phyloP scores from a whole-genome alignment of 2,329 filamentous ascomycete genomes.

The Beauveria sp. region DNA sequence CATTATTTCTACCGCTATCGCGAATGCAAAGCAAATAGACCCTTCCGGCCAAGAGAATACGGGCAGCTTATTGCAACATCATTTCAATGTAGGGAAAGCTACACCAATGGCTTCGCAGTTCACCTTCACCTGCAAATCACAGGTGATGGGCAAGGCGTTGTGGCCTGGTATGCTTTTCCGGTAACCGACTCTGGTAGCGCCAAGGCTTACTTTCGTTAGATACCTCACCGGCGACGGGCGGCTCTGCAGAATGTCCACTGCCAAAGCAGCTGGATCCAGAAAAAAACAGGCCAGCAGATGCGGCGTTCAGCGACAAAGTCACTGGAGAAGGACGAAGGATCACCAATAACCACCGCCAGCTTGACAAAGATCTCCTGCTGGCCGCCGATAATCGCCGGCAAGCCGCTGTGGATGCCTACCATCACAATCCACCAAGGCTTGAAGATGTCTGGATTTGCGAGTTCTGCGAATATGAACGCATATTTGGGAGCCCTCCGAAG shows the following conservation, averaged over 20 bases:
- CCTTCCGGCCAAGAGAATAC: slow-evolving; percentile 65
- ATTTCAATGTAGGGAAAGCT: slow-evolving; percentile 62
- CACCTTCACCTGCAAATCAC: slow-evolving; percentile 91
- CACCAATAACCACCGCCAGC: slow-evolving; percentile 54
- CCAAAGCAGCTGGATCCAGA: neutral
- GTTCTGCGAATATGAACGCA: slow-evolving; percentile 95
- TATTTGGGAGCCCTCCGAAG: slow-evolving; percentile 80
- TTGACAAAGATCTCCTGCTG: slow-evolving; percentile 62
- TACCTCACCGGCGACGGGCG: slow-evolving; percentile 17
- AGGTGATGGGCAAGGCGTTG: slow-evolving; percentile 70
- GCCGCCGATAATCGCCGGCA: slow-evolving; percentile 73
- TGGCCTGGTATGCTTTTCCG: slow-evolving; percentile 50
- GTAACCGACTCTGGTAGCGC: too few relatives aligned
- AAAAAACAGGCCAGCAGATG: slow-evolving; percentile 13
- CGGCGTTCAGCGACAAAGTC: neutral
- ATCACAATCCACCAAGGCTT: slow-evolving; percentile 58
- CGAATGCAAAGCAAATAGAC: slow-evolving; percentile 69
- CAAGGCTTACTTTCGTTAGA: neutral
- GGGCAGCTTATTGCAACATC: slow-evolving; percentile 39
- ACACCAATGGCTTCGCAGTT: slow-evolving; percentile 78
- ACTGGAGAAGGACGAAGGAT: neutral
- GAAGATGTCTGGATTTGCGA: slow-evolving; percentile 93
- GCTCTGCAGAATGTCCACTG: slow-evolving; percentile 11
- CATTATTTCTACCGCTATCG: slow-evolving; percentile 88
- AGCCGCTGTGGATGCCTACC: slow-evolving; percentile 69